Evolutionary conservation across 441 rosid species (phyloP), one percentile per base, ranked within the genome.

Genomic region (Omphalea diandra): DNA sequence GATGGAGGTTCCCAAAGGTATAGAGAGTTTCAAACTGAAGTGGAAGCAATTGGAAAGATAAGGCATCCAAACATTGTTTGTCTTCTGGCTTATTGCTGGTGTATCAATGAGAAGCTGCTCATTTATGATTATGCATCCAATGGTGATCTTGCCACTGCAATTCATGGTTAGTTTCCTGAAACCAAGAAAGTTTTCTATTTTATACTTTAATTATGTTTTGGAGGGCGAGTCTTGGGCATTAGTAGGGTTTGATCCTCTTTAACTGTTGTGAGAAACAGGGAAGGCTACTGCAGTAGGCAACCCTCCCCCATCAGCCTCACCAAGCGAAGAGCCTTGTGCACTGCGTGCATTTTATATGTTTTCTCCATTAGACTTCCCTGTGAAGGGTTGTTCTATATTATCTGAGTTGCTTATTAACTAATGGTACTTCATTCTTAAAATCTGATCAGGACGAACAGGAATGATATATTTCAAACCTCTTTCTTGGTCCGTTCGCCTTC

Each of bases 31-130:
- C 96, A 90, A 79, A 86, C 89, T 0, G 98, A 93, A 83, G 97
- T 90, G 27, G 98, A 92, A 83, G 97, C 96, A 56, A 88, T 94
- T 10, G 97, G 94, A 58, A 90, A 90, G 81, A 80, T 89, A 2
- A 84, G 88, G 76, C 99, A 94, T 81, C 93, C 85, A 0, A 92
- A 94, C 71, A 79, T 92, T 33, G 96, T 84, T 54, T 80, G 81
- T 69, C 97, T 92, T 49, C 80, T 88, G 67, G 98, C 98, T n/a
- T 92, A 89, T 80, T 90, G 88, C 79, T 94, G 97, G 97, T 86
- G 94, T 72, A 83, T 83, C 35, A 95, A 84, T 55, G 98, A 94
- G 87, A 94, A 92, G 86, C 83, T 94, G 68, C 96, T 94, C 43
- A 82, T 92, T 71, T 87, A 87, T 69, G 97, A 91, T 73, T 88